These are phyloP conservation scores for Oldenlandia corymbosa DNA, from an alignment of 257 asterid species.

Conservation along the genomic window DNA sequence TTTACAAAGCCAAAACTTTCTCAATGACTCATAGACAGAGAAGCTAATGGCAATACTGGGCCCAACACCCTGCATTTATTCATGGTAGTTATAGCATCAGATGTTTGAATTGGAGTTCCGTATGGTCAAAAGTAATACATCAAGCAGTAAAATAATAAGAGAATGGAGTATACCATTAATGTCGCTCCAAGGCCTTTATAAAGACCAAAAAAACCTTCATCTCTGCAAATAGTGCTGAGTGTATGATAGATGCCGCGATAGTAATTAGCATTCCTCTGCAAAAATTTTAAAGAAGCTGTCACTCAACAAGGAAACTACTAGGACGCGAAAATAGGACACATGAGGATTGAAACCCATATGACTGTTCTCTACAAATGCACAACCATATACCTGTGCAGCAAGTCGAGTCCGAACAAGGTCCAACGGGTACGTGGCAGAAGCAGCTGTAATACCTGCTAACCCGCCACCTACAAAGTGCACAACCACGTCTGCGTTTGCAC, in stretches of 20 bases:
- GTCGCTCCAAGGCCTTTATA: constrained; percentile 97
- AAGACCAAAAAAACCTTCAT: constrained; percentile 81
- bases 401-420: constrained; percentile 91
- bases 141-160: not conserved
- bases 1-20: constrained; percentile 50
- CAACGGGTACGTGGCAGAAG: constrained; percentile 85
- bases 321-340: no score
- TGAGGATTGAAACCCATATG: no score
- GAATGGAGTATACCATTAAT: constrained; percentile 48
- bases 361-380: not conserved
- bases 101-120: not conserved
- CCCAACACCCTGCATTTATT: constrained; percentile 76
- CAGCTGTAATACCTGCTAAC: constrained; percentile 84
- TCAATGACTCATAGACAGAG: constrained; percentile 74
- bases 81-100: not conserved
- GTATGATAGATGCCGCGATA: constrained; percentile 84
- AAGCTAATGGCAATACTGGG: constrained; percentile 94
- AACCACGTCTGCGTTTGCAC: constrained; percentile 37
- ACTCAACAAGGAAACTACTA: not conserved
- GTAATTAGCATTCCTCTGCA: constrained; percentile 66
- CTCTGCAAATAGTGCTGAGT: constrained; percentile 72
- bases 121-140: not conserved
- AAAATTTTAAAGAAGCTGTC: constrained; percentile 16
- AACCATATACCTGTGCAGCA: constrained; percentile 70
- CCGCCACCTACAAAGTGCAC: constrained; percentile 92